Evolutionary conservation across 78 protist genomes (phyloP).

Genomic region (Dictyostelium firmibasis): DNA sequence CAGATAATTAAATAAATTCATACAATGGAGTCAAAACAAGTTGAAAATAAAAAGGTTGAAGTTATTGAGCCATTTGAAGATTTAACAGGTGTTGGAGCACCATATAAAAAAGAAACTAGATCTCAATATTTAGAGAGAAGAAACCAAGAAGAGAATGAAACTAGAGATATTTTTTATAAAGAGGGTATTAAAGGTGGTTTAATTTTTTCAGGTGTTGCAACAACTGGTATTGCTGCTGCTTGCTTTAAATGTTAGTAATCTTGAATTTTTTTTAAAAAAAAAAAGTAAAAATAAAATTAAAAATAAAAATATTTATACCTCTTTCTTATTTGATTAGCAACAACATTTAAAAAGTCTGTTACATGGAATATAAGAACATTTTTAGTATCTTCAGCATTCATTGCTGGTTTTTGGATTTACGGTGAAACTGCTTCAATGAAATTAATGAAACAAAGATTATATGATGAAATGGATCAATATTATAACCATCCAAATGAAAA

Average conservation of each 20-base stretch:
- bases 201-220: conserved; percentile 1
- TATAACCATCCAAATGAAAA: conserved; percentile 21
- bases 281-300: neutral
- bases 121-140: conserved; percentile 39
- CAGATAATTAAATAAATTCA: neutral
- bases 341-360: neutral
- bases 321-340: neutral
- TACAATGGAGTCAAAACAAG: neutral
- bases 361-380: conserved; percentile 31
- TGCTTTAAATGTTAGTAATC: neutral
- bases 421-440: conserved; percentile 42
- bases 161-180: conserved; percentile 17
- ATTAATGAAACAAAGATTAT: conserved; percentile 20
- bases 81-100: conserved; percentile 58
- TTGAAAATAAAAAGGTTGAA: neutral
- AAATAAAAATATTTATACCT: neutral
- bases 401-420: conserved; percentile 70
- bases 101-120: conserved; percentile 20
- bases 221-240: conserved; percentile 11
- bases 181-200: conserved; percentile 64
- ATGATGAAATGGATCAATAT: conserved; percentile 47
- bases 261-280: neutral
- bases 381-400: conserved; percentile 44
- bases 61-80: conserved; percentile 41
- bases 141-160: conserved; percentile 28